phyloP scores from a whole-genome alignment of 768 basidiomycete species.

The Serendipita sp. region DNA sequence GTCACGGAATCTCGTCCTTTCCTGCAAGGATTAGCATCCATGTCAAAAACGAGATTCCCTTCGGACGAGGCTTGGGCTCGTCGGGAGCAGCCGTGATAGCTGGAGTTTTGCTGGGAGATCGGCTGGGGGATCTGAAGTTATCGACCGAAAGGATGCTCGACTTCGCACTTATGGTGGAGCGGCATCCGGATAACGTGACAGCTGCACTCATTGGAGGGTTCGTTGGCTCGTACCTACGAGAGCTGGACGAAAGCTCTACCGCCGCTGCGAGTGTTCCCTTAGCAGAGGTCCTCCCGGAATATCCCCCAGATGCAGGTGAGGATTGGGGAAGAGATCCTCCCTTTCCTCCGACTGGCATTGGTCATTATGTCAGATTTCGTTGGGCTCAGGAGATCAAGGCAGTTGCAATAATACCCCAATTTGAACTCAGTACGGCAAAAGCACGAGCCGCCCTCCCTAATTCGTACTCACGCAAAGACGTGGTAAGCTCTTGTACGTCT shows the following conservation, averaged over 20 bases:
- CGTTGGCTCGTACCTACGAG: slow-evolving; percentile 87
- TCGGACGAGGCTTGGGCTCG: slow-evolving; percentile 92
- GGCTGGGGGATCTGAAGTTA: slow-evolving; percentile 60
- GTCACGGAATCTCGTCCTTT: slow-evolving; percentile 56
- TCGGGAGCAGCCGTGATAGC: slow-evolving; percentile 99
- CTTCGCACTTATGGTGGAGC: slow-evolving; percentile 96
- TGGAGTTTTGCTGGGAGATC: slow-evolving; percentile 77
- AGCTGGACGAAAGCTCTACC: slow-evolving; percentile 65
- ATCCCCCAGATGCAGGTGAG: slow-evolving; percentile 80
- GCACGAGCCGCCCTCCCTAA: slow-evolving; percentile 91
- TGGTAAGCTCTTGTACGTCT: slow-evolving; percentile 34
- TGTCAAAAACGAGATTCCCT: slow-evolving; percentile 86
- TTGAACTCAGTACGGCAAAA: slow-evolving; percentile 91
- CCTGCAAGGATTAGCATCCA: slow-evolving; percentile 62
- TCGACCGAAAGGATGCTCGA: slow-evolving; percentile 64
- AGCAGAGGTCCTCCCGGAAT: slow-evolving; percentile 91
- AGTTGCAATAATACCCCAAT: slow-evolving; percentile 84
- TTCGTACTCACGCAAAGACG: slow-evolving; percentile 85
- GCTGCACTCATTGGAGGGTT: slow-evolving; percentile 95
- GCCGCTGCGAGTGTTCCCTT: slow-evolving; percentile 81
- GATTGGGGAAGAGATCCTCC: slow-evolving; percentile 86
- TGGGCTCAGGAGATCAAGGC: slow-evolving; percentile 80
- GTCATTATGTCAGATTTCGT: slow-evolving; percentile 80
- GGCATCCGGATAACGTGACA: slow-evolving; percentile 98
- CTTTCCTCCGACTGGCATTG: slow-evolving; percentile 73